These are phyloP conservation scores for Quercus dentata DNA, from an alignment of 306 rosid species.

Conservation along the genomic window DNA sequence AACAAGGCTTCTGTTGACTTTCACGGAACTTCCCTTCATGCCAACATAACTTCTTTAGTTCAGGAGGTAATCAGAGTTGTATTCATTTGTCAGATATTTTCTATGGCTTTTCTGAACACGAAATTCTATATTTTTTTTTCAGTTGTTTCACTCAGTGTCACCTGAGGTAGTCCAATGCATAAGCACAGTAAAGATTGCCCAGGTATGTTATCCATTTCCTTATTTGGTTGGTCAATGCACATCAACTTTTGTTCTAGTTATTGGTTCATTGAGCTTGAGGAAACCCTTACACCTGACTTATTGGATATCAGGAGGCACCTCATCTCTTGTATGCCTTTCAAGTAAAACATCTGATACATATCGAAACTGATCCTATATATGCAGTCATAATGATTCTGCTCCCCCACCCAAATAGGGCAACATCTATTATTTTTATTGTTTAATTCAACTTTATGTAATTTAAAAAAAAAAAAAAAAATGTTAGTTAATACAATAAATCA, in stretches of 20 bases:
- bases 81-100: slow-evolving; percentile 16
- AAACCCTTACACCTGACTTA: neutral
- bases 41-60: slow-evolving; percentile 42
- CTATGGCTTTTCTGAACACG: slow-evolving; percentile 9
- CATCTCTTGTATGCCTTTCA: neutral
- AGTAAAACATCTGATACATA: neutral
- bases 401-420: neutral
- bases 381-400: neutral
- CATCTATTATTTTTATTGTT: neutral
- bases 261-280: neutral
- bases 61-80: slow-evolving; percentile 55
- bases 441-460: neutral
- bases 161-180: slow-evolving; percentile 68
- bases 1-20: slow-evolving; percentile 41
- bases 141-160: slow-evolving; percentile 62
- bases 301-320: neutral
- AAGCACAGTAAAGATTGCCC: slow-evolving; percentile 78
- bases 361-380: neutral
- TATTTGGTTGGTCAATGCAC: slow-evolving; percentile 6
- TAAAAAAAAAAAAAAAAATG: neutral
- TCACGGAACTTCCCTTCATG: slow-evolving; percentile 31
- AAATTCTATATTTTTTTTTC: slow-evolving; percentile 18
- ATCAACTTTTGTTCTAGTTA: neutral
- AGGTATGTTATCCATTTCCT: slow-evolving; percentile 47
- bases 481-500: neutral